Evolutionary conservation across 495 filamentous ascomycete genomes (phyloP).

Genomic region (Rostrohypoxylon terebratum): DNA sequence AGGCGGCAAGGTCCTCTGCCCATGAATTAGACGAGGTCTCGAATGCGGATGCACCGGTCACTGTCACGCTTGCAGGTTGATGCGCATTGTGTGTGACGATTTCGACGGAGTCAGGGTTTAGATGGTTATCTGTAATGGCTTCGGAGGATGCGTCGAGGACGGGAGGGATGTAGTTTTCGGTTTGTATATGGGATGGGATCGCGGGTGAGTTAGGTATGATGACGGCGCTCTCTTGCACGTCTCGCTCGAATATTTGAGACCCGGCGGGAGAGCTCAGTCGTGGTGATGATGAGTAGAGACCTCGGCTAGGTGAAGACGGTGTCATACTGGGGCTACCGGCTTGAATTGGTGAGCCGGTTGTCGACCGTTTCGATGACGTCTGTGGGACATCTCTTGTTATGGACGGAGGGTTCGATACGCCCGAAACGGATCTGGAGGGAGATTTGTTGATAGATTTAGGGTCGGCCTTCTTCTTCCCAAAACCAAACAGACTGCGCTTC

Average conservation of each 20-base stretch:
- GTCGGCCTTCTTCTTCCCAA: slow-evolving; percentile 74
- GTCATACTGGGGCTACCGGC: slow-evolving; percentile 59
- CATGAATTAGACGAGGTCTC: slow-evolving; percentile 53
- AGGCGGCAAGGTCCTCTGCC: slow-evolving; percentile 67
- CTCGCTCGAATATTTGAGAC: slow-evolving; percentile 93
- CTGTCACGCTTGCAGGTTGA: slow-evolving; percentile 75
- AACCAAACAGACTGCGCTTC: slow-evolving; percentile 68
- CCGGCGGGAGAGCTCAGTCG: slow-evolving; percentile 72
- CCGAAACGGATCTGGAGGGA: slow-evolving; percentile 45
- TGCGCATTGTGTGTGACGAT: slow-evolving; percentile 86
- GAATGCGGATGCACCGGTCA: slow-evolving; percentile 63
- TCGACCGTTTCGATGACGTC: slow-evolving; percentile 47
- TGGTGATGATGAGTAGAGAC: slow-evolving; percentile 67
- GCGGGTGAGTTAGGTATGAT: slow-evolving; percentile 75
- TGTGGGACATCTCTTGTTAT: slow-evolving; percentile 39
- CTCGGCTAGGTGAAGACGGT: slow-evolving; percentile 63
- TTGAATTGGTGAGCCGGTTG: slow-evolving; percentile 60
- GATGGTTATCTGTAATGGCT: slow-evolving; percentile 83
- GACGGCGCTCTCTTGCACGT: slow-evolving; percentile 81
- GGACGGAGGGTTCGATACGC: slow-evolving; percentile 43
- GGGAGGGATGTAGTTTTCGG: slow-evolving; percentile 91
- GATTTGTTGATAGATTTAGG: slow-evolving; percentile 56
- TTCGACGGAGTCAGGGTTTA: slow-evolving; percentile 85
- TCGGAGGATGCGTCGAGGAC: slow-evolving; percentile 89
- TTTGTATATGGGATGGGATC: slow-evolving; percentile 88